These are phyloP conservation scores for Tylopilus sp. DNA, from an alignment of 1,284 basidiomycete genomes.

Conservation along the genomic window DNA sequence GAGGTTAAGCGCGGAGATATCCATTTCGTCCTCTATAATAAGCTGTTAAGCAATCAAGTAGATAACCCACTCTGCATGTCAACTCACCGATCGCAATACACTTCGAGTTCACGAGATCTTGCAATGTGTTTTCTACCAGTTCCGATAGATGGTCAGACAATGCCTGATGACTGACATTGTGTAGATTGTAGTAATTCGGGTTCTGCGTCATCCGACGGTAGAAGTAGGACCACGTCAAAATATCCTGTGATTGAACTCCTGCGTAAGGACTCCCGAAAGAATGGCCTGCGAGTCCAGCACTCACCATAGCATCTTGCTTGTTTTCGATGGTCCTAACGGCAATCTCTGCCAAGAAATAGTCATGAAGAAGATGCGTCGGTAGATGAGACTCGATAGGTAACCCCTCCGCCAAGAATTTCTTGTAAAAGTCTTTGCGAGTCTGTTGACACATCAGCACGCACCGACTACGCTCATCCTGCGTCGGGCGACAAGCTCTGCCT, in stretches of 20 bases:
- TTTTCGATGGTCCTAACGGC: constrained; percentile 98
- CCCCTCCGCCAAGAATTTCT: constrained; percentile 96
- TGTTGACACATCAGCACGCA: constrained; percentile 97
- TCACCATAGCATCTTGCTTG: constrained; percentile 92
- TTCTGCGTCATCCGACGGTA: constrained; percentile 96
- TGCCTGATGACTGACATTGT: constrained; percentile 91
- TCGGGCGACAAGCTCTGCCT: constrained; percentile 89
- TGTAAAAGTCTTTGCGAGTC: constrained; percentile 96
- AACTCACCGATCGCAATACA: constrained; percentile 86
- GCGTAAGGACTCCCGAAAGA: constrained; percentile 3
- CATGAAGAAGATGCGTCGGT: constrained; percentile 83
- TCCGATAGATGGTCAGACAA: constrained; percentile 94
- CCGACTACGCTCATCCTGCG: constrained; percentile 81
- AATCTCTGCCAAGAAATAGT: constrained; percentile 98
- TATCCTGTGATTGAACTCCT: constrained; percentile 56
- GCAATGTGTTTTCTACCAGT: constrained; percentile 90
- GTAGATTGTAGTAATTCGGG: constrained; percentile 92
- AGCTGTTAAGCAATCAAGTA: constrained; percentile 8
- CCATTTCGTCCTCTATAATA: constrained; percentile 83
- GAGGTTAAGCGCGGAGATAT: constrained; percentile 85
- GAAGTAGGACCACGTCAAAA: constrained; percentile 93
- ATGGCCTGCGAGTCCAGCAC: constrained; percentile 21
- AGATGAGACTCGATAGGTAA: constrained; percentile 96
- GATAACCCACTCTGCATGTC: not conserved
- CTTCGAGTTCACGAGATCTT: constrained; percentile 89